phyloP scores from a whole-genome alignment of 192 early-diverging fungal species.

The Linnemannia elongata region DNA sequence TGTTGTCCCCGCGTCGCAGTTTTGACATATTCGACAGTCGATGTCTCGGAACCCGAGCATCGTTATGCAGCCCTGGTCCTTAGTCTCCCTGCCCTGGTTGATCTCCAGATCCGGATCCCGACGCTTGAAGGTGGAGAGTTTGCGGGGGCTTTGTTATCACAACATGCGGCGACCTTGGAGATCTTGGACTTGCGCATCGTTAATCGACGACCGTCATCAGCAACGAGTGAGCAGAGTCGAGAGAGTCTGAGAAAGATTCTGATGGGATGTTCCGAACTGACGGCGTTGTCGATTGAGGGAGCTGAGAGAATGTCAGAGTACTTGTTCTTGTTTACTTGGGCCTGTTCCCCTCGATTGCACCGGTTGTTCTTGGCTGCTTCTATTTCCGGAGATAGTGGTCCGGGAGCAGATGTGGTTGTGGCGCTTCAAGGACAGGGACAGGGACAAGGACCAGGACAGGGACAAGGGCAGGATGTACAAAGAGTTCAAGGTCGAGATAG shows the following conservation, averaged over 20 bases:
- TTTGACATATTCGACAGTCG: conserved; percentile 28
- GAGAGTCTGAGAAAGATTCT: conserved; percentile 15
- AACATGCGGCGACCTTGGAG: conserved; percentile 19
- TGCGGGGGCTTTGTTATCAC: neutral
- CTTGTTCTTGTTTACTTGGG: conserved; percentile 30
- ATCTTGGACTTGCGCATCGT: conserved; percentile 22
- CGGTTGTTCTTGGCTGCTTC: conserved; percentile 19
- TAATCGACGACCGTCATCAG: neutral
- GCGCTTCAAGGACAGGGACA: neutral
- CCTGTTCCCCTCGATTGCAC: conserved; percentile 11
- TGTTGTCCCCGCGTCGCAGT: conserved; percentile 9
- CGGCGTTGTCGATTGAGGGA: conserved; percentile 30
- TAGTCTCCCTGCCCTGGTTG: conserved; percentile 9
- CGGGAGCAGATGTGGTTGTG: neutral
- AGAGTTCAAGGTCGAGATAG: neutral
- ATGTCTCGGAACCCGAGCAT: conserved; percentile 7
- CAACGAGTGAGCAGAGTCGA: neutral
- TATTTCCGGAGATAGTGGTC: neutral
- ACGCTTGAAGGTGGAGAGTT: conserved; percentile 12
- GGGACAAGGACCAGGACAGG: neutral
- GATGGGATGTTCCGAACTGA: conserved; percentile 17
- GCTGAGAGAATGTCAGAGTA: neutral
- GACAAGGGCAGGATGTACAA: neutral
- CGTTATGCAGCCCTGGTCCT: conserved; percentile 14
- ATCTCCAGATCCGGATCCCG: conserved; percentile 35